Evolutionary conservation across 306 rosid genomes (phyloP).

Genomic region (Arachis stenosperma): DNA sequence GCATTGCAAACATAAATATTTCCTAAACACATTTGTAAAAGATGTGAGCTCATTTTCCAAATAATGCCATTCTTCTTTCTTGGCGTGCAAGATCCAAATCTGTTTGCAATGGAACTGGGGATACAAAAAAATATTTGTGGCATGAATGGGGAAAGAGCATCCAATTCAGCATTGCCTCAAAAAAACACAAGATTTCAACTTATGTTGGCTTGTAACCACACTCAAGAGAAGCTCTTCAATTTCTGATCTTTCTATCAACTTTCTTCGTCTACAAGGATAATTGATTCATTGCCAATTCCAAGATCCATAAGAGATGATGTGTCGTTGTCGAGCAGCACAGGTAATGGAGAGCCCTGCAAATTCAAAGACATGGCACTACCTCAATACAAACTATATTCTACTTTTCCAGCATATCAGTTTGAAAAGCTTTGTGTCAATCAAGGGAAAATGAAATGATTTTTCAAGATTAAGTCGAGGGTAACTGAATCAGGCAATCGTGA

Average conservation of each 20-base stretch:
- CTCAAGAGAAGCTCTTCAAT: conserved; percentile 13
- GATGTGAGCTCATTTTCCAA: conserved; percentile 11
- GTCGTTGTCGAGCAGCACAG: conserved; percentile 72
- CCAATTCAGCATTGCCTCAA: conserved; percentile 24
- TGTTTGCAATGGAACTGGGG: neutral
- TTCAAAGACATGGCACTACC: conserved; percentile 23
- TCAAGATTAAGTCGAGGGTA: conserved; percentile 14
- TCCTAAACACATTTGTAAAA: neutral
- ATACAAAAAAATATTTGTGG: conserved; percentile 9
- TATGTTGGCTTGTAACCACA: neutral
- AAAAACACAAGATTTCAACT: neutral
- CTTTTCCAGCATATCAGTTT: neutral
- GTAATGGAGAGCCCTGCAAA: conserved; percentile 84
- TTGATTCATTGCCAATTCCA: conserved; percentile 72
- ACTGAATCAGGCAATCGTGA: conserved; percentile 27
- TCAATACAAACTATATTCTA: conserved; percentile 16
- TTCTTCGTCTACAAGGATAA: conserved; percentile 80
- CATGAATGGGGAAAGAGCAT: neutral
- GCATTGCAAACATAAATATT: neutral
- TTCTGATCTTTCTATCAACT: conserved; percentile 42
- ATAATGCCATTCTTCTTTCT: neutral
- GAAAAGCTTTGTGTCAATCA: conserved; percentile 1
- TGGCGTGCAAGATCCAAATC: conserved; percentile 15
- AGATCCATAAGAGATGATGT: conserved; percentile 69
- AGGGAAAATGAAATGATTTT: conserved; percentile 21